phyloP scores from a whole-genome alignment of 1,139 yeast genomes.

The Diutina sp. region DNA sequence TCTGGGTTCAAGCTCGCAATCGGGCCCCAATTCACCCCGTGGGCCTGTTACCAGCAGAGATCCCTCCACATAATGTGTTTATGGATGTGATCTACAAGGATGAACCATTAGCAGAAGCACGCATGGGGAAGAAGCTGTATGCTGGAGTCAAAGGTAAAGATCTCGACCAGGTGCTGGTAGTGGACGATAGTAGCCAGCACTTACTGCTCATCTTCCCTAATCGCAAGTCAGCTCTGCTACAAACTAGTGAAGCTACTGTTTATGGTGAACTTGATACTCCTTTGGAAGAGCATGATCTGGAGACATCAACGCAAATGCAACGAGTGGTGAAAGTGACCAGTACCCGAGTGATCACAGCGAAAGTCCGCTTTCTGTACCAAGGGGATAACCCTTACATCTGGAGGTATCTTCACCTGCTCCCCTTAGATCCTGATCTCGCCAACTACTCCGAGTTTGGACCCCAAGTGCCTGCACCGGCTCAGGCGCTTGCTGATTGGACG shows the following conservation, averaged over 20 bases:
- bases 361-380: conserved; percentile 40
- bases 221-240: conserved; percentile 22
- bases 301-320: not conserved
- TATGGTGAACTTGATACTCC: conserved; percentile 41
- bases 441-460: conserved; percentile 64
- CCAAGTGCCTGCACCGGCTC: conserved; percentile 7
- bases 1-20: conserved; percentile 17
- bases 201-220: conserved; percentile 20
- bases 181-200: not conserved
- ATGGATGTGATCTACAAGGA: conserved; percentile 45
- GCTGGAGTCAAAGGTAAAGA: conserved; percentile 6
- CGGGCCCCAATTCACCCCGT: conserved; percentile 3
- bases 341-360: conserved; percentile 24
- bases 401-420: conserved; percentile 39
- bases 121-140: conserved; percentile 5
- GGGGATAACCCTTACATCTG: conserved; percentile 58
- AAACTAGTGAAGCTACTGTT: conserved; percentile 45
- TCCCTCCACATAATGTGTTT: conserved; percentile 50
- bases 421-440: conserved; percentile 42
- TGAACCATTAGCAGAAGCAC: conserved; percentile 19
- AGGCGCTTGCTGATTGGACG: conserved; percentile 8
- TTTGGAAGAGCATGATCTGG: conserved; percentile 4
- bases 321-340: conserved; percentile 22
- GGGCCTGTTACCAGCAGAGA: conserved; percentile 8
- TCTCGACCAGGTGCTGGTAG: conserved; percentile 5